Conservation (phyloP, 257 asterid genomes). For the Gentiana dahurica region DNA sequence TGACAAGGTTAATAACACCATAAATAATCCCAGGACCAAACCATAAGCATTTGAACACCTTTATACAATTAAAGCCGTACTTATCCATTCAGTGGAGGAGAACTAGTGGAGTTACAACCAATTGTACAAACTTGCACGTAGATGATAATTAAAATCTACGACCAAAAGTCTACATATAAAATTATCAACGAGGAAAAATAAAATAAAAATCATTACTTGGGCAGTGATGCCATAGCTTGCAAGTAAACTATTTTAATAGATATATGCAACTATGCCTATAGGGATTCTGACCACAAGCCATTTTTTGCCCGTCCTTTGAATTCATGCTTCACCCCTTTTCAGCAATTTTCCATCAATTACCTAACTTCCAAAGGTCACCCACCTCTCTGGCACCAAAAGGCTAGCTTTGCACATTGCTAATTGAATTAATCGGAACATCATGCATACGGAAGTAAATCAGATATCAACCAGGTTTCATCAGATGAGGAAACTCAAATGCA, state of each 20-base stretch:
- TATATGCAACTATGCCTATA: background rate
- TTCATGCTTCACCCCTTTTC: background rate
- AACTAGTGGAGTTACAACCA: too few relatives aligned
- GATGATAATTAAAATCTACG: too few relatives aligned
- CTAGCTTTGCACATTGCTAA: background rate
- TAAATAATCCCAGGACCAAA: background rate
- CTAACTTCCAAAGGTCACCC: background rate
- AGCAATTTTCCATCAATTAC: background rate
- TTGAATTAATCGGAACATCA: background rate
- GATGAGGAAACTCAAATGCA: background rate
- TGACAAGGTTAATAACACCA: too few relatives aligned
- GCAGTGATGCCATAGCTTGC: too few relatives aligned
- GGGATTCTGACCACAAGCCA: background rate
- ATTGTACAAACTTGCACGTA: too few relatives aligned
- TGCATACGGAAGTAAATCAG: background rate
- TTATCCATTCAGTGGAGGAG: background rate
- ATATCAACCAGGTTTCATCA: background rate
- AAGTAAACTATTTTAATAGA: too few relatives aligned
- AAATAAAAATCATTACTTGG: too few relatives aligned
- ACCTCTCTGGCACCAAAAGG: background rate
- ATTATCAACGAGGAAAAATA: too few relatives aligned
- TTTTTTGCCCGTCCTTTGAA: background rate
- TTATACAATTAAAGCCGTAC: too few relatives aligned
- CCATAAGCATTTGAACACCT: background rate
- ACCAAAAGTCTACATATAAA: too few relatives aligned